These are phyloP conservation scores for Planoprotostelium fungivorum DNA, from an alignment of 78 protist genomes.

Conservation along the genomic window DNA sequence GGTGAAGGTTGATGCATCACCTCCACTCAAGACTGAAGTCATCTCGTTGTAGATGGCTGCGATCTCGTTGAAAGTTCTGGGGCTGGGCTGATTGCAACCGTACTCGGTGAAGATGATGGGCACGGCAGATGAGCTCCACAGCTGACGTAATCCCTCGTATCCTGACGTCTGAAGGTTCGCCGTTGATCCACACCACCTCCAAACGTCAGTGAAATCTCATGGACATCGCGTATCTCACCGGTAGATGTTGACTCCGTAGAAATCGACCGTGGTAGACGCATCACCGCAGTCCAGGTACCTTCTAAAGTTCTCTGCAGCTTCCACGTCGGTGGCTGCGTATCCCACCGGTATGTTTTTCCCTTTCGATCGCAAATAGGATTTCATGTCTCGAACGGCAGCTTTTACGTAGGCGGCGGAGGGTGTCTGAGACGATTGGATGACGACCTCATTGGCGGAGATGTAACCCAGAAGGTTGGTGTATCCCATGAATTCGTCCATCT, in stretches of 20 bases:
- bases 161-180: neutral
- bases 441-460: neutral
- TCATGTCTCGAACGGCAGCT: neutral
- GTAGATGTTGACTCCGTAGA: neutral
- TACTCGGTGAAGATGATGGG: conserved; percentile 1
- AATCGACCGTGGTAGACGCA: neutral
- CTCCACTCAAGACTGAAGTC: neutral
- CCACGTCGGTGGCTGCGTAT: neutral
- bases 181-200: neutral
- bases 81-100: neutral
- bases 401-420: neutral
- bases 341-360: neutral
- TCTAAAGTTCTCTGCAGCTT: neutral
- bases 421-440: neutral
- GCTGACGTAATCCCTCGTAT: neutral
- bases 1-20: neutral
- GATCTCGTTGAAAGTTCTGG: neutral
- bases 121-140: neutral
- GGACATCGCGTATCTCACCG: too few species aligned
- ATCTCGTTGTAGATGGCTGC: neutral
- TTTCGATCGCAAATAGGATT: neutral
- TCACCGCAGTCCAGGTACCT: neutral
- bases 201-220: neutral
- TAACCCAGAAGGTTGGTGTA: neutral
- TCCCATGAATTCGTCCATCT: neutral